Percentiles rank a stretch among this genome's conserved stretches.
These are phyloP conservation scores for cucumber (Cucumis sativus) DNA, from an alignment of 306 rosid genomes.

Conservation along the genomic window DNA sequence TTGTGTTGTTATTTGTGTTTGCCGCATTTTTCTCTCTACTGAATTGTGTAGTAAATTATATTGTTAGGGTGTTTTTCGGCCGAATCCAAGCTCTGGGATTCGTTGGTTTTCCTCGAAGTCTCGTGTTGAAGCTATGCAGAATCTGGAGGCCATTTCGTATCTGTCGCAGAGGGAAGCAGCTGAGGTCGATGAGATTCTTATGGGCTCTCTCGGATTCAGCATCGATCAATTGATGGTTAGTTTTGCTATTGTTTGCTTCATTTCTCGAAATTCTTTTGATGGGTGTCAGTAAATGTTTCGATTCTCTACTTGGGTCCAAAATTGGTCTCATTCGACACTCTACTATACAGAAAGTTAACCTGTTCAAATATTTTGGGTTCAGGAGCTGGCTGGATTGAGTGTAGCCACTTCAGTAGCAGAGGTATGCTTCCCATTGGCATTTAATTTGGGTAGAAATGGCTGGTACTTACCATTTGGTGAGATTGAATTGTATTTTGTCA, in stretches of 20 bases:
- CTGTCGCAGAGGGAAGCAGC: slow-evolving; percentile 75
- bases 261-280: background rate
- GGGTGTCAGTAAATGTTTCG: background rate
- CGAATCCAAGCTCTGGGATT: slow-evolving; percentile 20
- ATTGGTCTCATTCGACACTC: background rate
- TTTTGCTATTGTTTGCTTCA: background rate
- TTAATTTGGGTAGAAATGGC: background rate
- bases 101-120: slow-evolving; percentile 25
- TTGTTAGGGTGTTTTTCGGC: slow-evolving; percentile 28
- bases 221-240: slow-evolving; percentile 87
- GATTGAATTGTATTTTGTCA: background rate
- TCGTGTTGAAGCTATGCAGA: slow-evolving; percentile 26
- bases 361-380: slow-evolving; percentile 3
- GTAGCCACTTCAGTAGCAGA: slow-evolving; percentile 78
- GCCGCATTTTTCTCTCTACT: background rate
- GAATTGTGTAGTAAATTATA: background rate
- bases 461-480: background rate
- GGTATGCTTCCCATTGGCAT: slow-evolving; percentile 25
- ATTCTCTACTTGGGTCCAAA: background rate
- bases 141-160: slow-evolving; percentile 44
- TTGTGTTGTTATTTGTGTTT: background rate
- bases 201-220: slow-evolving; percentile 92
- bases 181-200: slow-evolving; percentile 76
- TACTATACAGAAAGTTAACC: background rate
- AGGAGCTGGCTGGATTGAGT: slow-evolving; percentile 98